Conservation (phyloP, 2,329 filamentous ascomycete genomes). For the Metarhizium sp. region DNA sequence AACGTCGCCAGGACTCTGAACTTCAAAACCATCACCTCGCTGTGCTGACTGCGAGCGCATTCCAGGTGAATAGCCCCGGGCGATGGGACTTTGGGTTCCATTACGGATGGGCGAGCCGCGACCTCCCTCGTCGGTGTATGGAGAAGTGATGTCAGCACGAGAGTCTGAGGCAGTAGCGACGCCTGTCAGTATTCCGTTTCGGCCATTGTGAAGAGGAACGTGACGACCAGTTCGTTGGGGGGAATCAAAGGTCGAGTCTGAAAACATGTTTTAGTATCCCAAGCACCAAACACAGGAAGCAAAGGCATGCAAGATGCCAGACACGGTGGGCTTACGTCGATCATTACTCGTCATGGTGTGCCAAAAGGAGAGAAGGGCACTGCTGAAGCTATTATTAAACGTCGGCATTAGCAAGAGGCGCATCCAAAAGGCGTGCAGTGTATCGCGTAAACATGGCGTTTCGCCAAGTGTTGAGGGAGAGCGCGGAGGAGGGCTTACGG, state of each 20-base stretch:
- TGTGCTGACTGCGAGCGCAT: constrained; percentile 70
- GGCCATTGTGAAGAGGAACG: constrained; percentile 75
- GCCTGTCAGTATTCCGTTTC: constrained; percentile 74
- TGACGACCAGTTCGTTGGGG: constrained; percentile 87
- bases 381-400: constrained; percentile 45
- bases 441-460: background rate
- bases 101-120: constrained; percentile 42
- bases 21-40: constrained; percentile 59
- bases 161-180: constrained; percentile 87
- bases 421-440: background rate
- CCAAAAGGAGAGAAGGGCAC: constrained; percentile 85
- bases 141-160: constrained; percentile 68
- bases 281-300: background rate
- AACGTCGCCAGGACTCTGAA: constrained; percentile 70
- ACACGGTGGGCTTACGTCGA: constrained; percentile 42
- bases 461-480: background rate
- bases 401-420: background rate
- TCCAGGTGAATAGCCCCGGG: constrained; percentile 79
- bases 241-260: constrained; percentile 88
- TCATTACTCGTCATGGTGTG: constrained; percentile 75
- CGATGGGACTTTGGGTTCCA: constrained; percentile 38
- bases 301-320: background rate
- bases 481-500: constrained; percentile 8
- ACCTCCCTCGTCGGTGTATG: constrained; percentile 65
- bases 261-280: background rate